These are phyloP conservation scores for Eutrema yunnanense DNA, from an alignment of 345 rosid genomes.

Conservation along the genomic window DNA sequence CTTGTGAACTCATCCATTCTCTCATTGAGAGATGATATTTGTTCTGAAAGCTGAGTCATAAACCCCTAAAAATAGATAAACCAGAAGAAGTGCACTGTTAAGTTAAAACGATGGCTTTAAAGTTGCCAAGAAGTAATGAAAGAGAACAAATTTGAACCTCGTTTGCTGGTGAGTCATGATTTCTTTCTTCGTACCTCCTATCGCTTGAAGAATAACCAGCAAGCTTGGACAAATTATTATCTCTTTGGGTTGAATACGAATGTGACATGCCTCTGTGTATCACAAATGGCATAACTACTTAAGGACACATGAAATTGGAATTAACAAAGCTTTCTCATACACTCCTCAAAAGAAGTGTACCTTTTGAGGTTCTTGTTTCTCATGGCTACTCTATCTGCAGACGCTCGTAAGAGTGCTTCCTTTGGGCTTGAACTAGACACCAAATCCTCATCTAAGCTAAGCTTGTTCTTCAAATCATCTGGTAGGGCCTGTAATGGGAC, in stretches of 20 bases:
- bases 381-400: constrained; percentile 62
- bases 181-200: constrained; percentile 46
- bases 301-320: constrained; percentile 14
- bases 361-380: constrained; percentile 66
- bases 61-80: constrained; percentile 40
- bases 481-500: constrained; percentile 57
- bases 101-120: neutral
- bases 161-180: constrained; percentile 40
- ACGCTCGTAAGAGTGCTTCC: constrained; percentile 63
- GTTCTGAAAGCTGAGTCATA: constrained; percentile 83
- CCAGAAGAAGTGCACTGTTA: neutral
- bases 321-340: constrained; percentile 19
- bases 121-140: constrained; percentile 1
- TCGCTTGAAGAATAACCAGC: constrained; percentile 35
- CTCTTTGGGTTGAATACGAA: constrained; percentile 78
- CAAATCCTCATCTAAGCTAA: constrained; percentile 79
- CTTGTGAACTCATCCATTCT: constrained; percentile 90
- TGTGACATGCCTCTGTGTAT: constrained; percentile 77
- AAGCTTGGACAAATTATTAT: constrained; percentile 53
- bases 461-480: constrained; percentile 74
- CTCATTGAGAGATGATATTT: constrained; percentile 75
- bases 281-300: constrained; percentile 17
- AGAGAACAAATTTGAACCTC: constrained; percentile 39
- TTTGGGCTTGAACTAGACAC: constrained; percentile 89
- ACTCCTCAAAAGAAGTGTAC: constrained; percentile 37